Conservation (phyloP, 2,329 filamentous ascomycete species). For the Aspergillus oerlinghausenensis region DNA sequence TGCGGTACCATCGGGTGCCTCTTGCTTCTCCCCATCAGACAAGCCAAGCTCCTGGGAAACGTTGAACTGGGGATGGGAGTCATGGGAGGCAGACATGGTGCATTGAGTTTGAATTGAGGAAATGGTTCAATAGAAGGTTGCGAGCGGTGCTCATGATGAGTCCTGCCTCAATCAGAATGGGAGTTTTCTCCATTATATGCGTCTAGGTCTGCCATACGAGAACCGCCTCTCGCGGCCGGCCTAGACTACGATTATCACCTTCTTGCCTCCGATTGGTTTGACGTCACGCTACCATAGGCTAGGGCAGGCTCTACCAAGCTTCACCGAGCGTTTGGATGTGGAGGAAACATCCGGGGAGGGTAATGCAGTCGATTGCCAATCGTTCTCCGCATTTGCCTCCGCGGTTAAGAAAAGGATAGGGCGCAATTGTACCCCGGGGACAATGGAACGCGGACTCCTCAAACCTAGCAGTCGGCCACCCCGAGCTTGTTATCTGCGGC, state of each 20-base stretch:
- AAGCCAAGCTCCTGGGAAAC: not conserved
- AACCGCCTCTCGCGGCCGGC: not conserved
- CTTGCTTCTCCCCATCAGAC: not conserved
- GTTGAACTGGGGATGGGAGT: not conserved
- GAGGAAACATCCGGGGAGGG: not conserved
- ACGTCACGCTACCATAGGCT: not conserved
- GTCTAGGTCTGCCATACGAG: not conserved
- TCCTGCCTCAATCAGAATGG: not conserved
- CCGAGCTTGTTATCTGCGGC: not conserved
- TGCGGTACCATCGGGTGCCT: not conserved
- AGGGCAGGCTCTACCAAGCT: not conserved
- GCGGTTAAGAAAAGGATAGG: not conserved
- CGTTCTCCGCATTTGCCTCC: not conserved
- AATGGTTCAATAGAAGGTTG: not conserved
- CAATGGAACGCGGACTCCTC: not conserved
- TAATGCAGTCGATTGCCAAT: not conserved
- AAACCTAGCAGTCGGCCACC: not conserved
- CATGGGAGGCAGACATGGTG: not conserved
- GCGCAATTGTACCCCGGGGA: not conserved
- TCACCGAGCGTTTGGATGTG: not conserved
- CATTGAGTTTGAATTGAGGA: not conserved
- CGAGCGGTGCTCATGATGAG: not conserved
- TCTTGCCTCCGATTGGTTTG: not conserved
- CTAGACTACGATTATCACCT: not conserved
- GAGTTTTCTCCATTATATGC: not conserved